Base-by-base conservation (phyloP, 2,329 filamentous ascomycete genomes). In the Berkeleyomyces rouxiae region DNA sequence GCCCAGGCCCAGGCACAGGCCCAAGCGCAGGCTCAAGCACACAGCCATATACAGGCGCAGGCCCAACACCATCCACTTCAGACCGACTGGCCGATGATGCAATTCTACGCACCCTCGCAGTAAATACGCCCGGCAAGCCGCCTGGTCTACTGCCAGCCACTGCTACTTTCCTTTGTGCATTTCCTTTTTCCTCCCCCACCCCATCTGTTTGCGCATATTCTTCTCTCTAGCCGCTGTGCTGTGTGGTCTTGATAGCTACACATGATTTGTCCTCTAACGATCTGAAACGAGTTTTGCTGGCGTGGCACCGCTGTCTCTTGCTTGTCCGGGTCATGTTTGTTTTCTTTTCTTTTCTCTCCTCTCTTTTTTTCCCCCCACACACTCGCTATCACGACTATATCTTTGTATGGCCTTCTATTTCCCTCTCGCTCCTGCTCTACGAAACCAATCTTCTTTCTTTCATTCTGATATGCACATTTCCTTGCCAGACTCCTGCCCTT, bases 81-180 rank as follows among this genome's bases (percentile, higher is more conserved):
- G 42, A 64, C 67, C 47, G 67, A 67, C 57, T 69, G 68, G 67
- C 65, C 68, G 10, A 64, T 68, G 66, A 65, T 68, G 62, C 68
- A 68, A 63, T 69, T 64, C 42, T 64, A 61, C 49, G 49, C 58
- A 0, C 62, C 62, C 4, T 53, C 59, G n/a, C 43, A 53, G 23
- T 61, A 42, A 46, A 51, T n/a, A 7, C 10, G 33, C 10, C 33
- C 4, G 33, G 36, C 33, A n/a, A 7, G 6, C 10, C 44, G n/a
- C 23, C 10, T 47, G 13, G 23, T 46, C 43, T 37, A 4, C 16
- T 58, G 23, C 23, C 23, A 23, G 23, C 23, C 23, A 23, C 1
- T 46, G 58, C 11, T 47, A 11, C 4, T 33, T 47, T 59, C 9
- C 3, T 10, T 49, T 36, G 1, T 47, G 58, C n/a, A 36, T 4